Conservation (phyloP, 768 basidiomycete species). For the Clavaria fumosa region DNA sequence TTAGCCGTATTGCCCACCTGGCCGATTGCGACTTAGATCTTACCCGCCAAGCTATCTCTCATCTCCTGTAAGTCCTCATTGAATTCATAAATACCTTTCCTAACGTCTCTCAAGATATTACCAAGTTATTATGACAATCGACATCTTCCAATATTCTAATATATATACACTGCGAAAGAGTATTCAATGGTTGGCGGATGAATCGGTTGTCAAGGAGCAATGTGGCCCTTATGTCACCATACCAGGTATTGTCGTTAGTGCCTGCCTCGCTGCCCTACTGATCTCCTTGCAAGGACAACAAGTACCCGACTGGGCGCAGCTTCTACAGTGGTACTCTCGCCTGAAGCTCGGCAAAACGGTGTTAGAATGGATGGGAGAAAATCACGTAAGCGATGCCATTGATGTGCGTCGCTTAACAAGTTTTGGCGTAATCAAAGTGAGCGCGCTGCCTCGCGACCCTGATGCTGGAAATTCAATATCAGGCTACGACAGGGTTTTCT, state of each 20-base stretch:
- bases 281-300: slow-evolving; percentile 26
- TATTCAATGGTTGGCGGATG: slow-evolving; percentile 77
- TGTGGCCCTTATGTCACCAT: slow-evolving; percentile 87
- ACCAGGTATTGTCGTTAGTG: too few species aligned
- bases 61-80: slow-evolving; percentile 55
- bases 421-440: slow-evolving; percentile 91
- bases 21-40: slow-evolving; percentile 79
- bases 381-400: slow-evolving; percentile 61
- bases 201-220: slow-evolving; percentile 72
- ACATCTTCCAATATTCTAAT: slow-evolving; percentile 96
- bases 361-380: slow-evolving; percentile 73
- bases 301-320: slow-evolving; percentile 74
- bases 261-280: slow-evolving; percentile 2
- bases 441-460: slow-evolving; percentile 1
- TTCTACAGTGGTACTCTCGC: slow-evolving; percentile 76
- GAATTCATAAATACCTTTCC: slow-evolving; percentile 1
- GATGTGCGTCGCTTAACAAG: slow-evolving; percentile 91
- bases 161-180: slow-evolving; percentile 87
- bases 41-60: slow-evolving; percentile 76
- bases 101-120: slow-evolving; percentile 50
- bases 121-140: slow-evolving; percentile 90
- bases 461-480: not conserved
- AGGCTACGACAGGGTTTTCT: slow-evolving; percentile 59
- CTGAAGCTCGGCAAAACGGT: slow-evolving; percentile 74
- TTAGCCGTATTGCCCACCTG: slow-evolving; percentile 79